Conservation (phyloP, 345 rosid species). For the Bruguiera gymnorhiza region DNA sequence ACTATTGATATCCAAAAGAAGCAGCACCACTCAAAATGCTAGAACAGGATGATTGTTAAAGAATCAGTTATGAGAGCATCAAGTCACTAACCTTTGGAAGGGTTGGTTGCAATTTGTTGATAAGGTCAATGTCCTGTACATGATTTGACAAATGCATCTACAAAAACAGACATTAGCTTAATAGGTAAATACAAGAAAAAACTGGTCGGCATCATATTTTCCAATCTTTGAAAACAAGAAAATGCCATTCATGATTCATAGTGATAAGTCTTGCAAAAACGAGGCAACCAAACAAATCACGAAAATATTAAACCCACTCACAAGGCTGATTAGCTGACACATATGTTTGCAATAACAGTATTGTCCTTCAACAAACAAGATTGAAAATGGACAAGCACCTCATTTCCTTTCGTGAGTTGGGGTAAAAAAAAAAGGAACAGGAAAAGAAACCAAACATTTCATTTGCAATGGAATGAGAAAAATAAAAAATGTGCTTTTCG, state of each 20-base stretch:
- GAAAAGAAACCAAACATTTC: no score
- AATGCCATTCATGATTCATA: no score
- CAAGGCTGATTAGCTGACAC: no score
- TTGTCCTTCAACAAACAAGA: background rate
- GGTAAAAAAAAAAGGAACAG: background rate
- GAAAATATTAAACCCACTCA: no score
- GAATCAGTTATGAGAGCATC: slow-evolving; percentile 4
- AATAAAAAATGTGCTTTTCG: no score
- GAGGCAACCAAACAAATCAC: no score
- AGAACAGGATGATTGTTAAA: background rate
- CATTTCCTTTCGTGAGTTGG: background rate
- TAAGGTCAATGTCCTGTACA: slow-evolving; percentile 47
- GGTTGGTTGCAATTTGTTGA: slow-evolving; percentile 43
- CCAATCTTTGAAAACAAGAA: no score
- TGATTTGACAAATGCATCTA: slow-evolving; percentile 49
- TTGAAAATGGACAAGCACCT: background rate
- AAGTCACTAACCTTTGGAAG: slow-evolving; percentile 50
- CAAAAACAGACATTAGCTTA: slow-evolving; percentile 9
- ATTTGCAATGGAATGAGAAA: background rate
- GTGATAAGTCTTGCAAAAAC: no score
- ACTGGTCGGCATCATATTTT: background rate
- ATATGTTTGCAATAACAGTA: no score
- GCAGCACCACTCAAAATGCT: background rate
- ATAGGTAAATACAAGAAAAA: background rate
- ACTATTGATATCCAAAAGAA: no score